These are phyloP conservation scores for Drechslerella dactyloides DNA, from an alignment of 2,329 filamentous ascomycete genomes.

Conservation along the genomic window DNA sequence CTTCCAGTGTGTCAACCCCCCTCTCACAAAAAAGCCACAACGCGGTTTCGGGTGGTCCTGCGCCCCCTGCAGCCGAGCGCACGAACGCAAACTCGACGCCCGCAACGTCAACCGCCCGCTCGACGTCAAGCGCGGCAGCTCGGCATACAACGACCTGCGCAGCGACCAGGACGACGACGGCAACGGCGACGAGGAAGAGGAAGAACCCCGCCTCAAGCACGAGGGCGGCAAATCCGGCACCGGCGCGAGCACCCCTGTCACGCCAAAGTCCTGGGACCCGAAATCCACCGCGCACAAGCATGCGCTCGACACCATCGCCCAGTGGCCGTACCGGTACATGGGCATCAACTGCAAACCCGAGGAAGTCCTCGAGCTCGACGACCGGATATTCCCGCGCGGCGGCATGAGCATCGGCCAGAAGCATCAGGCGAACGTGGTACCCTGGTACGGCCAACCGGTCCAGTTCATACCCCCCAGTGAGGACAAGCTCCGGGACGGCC, in stretches of 20 bases:
- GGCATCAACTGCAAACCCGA: constrained; percentile 95
- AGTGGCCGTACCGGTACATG: constrained; percentile 96
- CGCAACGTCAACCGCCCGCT: constrained; percentile 78
- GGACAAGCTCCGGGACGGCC: constrained; percentile 73
- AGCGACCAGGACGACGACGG: constrained; percentile 62
- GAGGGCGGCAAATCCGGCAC: constrained; percentile 39
- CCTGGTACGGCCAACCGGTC: constrained; percentile 87
- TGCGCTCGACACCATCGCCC: constrained; percentile 72
- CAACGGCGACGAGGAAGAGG: constrained; percentile 68
- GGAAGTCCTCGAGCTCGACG: constrained; percentile 94
- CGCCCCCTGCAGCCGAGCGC: constrained; percentile 91
- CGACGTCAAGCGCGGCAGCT: constrained; percentile 59
- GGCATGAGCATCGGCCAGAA: constrained; percentile 89
- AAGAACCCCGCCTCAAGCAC: constrained; percentile 63
- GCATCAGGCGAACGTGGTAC: constrained; percentile 83
- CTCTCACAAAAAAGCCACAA: constrained; percentile 91
- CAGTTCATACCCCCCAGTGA: constrained; percentile 87
- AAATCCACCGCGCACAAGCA: constrained; percentile 33
- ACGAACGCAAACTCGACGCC: constrained; percentile 89
- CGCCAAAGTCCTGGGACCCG: constrained; percentile 40
- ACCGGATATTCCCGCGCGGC: constrained; percentile 93
- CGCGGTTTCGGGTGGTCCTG: constrained; percentile 98
- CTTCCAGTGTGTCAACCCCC: constrained; percentile 95
- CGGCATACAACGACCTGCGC: constrained; percentile 58
- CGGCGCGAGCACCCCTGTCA: constrained; percentile 52